Evolutionary conservation across 805 yeast genomes (phyloP).

Genomic region (Lipomyces starkeyi): DNA sequence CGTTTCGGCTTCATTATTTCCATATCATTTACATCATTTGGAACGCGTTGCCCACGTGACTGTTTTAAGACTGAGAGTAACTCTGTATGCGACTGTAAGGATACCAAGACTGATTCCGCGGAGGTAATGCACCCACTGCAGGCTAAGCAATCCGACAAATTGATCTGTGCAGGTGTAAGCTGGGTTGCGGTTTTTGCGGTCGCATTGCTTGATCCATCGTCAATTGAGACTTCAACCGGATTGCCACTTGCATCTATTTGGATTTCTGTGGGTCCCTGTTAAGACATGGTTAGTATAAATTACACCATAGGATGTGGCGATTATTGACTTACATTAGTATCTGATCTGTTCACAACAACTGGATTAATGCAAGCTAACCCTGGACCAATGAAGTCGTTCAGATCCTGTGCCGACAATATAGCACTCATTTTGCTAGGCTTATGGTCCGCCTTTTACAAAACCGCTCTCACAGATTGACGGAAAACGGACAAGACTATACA

Average conservation of each 20-base stretch:
- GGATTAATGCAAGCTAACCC: conserved; percentile 96
- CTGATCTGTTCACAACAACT: conserved; percentile 53
- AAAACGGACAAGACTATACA: no score
- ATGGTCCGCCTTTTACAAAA: not conserved
- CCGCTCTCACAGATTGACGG: not conserved
- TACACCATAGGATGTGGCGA: not conserved
- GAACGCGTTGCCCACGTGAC: conserved; percentile 6
- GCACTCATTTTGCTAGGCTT: conserved; percentile 71
- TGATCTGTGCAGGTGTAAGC: conserved; percentile 82
- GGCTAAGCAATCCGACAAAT: conserved; percentile 91
- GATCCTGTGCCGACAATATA: conserved; percentile 81
- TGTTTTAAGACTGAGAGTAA: conserved; percentile 50
- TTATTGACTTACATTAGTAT: conserved; percentile 14
- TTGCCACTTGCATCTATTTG: conserved; percentile 64
- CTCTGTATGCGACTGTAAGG: conserved; percentile 87
- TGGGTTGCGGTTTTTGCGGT: conserved; percentile 17
- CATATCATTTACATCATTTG: conserved; percentile 26
- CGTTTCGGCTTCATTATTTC: conserved; percentile 42
- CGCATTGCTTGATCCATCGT: conserved; percentile 41
- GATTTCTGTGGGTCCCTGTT: conserved; percentile 51
- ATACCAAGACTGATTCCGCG: conserved; percentile 92
- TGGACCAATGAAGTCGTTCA: conserved; percentile 93
- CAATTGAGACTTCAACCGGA: conserved; percentile 71
- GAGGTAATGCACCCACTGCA: conserved; percentile 97
- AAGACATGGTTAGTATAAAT: conserved; percentile 45